A percentile compares a stretch with the other conserved stretches of the same genome.
phyloP scores from a whole-genome alignment of 768 basidiomycete species.

The Pleurotus salmoneostramineus region DNA sequence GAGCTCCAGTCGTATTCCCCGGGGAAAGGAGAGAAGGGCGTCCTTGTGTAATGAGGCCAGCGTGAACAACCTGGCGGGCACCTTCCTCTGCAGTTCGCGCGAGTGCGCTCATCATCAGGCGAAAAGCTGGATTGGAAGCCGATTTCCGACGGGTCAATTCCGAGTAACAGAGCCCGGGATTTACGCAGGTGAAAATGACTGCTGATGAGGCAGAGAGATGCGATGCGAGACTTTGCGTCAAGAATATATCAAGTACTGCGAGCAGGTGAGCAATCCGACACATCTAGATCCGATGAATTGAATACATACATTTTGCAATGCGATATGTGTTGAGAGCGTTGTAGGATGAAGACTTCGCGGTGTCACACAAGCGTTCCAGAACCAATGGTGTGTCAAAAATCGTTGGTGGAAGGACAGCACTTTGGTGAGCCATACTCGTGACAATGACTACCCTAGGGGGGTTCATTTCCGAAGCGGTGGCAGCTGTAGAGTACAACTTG shows the following conservation, averaged over 20 bases:
- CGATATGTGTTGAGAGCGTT: too few relatives aligned
- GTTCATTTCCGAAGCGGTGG: slow-evolving; percentile 11
- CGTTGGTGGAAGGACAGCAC: too few relatives aligned
- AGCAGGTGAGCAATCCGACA: too few relatives aligned
- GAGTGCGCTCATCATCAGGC: too few relatives aligned
- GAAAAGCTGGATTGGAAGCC: slow-evolving; percentile 17
- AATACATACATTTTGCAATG: too few relatives aligned
- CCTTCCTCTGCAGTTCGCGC: slow-evolving; percentile 30
- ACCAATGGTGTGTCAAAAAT: too few relatives aligned
- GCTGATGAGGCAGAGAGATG: slow-evolving; percentile 15
- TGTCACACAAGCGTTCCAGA: too few relatives aligned
- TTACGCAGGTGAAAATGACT: slow-evolving; percentile 28
- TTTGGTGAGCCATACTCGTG: slow-evolving; percentile 25
- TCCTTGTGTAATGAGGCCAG: slow-evolving; percentile 19
- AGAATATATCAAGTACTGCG: slow-evolving; percentile 37
- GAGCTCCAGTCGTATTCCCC: too few relatives aligned
- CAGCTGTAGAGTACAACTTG: slow-evolving; percentile 16
- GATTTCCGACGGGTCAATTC: slow-evolving; percentile 28
- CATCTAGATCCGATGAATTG: too few relatives aligned
- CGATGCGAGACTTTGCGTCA: slow-evolving; percentile 30
- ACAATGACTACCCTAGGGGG: slow-evolving; percentile 41
- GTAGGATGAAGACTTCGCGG: too few relatives aligned
- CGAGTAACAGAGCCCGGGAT: slow-evolving; percentile 40
- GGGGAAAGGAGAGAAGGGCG: neutral
- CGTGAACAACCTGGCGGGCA: slow-evolving; percentile 28